Percentiles rank a stretch among this genome's conserved stretches.
Evolutionary conservation across 75 land plant genomes (phyloP).

Genomic region (Sequoia sempervirens): DNA sequence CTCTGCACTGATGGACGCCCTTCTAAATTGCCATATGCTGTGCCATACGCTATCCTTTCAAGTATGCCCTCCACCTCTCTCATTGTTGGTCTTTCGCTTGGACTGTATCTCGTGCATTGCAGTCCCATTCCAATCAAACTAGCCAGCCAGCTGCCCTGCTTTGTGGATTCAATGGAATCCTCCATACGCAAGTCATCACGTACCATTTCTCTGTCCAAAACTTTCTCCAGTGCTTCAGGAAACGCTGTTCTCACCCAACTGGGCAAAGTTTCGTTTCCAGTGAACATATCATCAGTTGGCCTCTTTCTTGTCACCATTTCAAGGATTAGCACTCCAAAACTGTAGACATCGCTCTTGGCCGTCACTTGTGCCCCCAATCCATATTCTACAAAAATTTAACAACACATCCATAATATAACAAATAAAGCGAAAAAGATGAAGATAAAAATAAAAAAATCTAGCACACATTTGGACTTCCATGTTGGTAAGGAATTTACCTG

Average conservation of each 20-base stretch:
- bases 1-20: neutral
- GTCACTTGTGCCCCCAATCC: constrained; percentile 38
- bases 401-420: neutral
- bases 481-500: constrained; percentile 23
- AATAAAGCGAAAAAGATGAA: neutral
- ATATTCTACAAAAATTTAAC: constrained; percentile 20
- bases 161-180: constrained; percentile 21
- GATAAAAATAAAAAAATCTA: neutral
- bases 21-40: neutral
- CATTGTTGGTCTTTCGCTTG: constrained; percentile 61
- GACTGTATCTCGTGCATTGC: constrained; percentile 33
- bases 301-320: constrained; percentile 47
- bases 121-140: constrained; percentile 26
- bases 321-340: constrained; percentile 47
- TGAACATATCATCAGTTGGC: constrained; percentile 30
- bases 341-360: constrained; percentile 53
- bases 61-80: constrained; percentile 27
- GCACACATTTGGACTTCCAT: neutral
- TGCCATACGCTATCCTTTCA: neutral
- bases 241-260: neutral
- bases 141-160: constrained; percentile 30
- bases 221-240: neutral
- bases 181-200: constrained; percentile 17
- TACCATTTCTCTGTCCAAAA: constrained; percentile 11
- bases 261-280: constrained; percentile 4